Base-by-base conservation (phyloP, 2,329 filamentous ascomycete species). In the Lachnellula subtilissima region DNA sequence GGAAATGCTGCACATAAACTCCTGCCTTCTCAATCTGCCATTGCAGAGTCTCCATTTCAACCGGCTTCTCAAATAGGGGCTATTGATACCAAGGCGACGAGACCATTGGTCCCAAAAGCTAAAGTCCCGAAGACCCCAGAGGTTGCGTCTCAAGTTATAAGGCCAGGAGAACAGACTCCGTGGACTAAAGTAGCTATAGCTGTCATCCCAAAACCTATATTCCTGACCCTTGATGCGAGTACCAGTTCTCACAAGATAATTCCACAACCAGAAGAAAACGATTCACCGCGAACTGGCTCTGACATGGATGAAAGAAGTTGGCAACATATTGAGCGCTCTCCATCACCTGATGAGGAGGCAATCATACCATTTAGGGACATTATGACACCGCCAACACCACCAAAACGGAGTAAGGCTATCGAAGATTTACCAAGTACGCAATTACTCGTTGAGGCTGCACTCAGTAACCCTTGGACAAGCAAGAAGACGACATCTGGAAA, bases 391-490 rank as follows among this genome's bases (percentile, higher is more conserved):
- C 50, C 60, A 23, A 52, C 55, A 35, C 61, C 58, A n/a, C 25
- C 39, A 35, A 42, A 12, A 32, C 15, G 28, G 17, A 19, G 9
- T 17, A 23, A 28, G 6, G 19, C 22, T 12, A 25, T 25, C 2
- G 45, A 50, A 11, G 49, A n/a, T 19, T 25, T 55, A 7, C 51
- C 59, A 9, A 59, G 48, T 37, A 68, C 62, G 4, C 67, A 67
- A 52, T 46, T 58, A 49, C 60, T 67, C 14, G 42, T 62, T 14
- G 60, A 65, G 35, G 64, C 59, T 22, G 57, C 64, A 9, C 59
- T 54, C 5, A 57, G 50, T 4, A 70, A 70, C 58, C 67, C 67
- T 4, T 70, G 67, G 67, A 53, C 50, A 25, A 61, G 52, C 19
- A 59, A 61, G 19, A 61, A 52, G 36, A 14, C 48, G 35, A 25